phyloP scores from a whole-genome alignment of 768 basidiomycete genomes.

The Mycena epipterygia region DNA sequence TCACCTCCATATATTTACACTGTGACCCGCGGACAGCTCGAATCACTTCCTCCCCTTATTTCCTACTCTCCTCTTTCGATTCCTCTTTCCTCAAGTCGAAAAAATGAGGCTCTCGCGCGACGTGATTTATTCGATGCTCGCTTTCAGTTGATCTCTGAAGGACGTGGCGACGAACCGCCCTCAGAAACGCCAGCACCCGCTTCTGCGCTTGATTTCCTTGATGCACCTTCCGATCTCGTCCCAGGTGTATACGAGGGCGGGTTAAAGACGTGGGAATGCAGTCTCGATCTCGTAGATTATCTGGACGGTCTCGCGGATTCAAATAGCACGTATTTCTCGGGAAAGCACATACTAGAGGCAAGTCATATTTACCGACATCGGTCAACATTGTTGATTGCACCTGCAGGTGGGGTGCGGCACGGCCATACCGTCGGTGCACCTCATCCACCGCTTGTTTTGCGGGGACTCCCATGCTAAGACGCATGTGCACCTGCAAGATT shows the following conservation, averaged over 20 bases:
- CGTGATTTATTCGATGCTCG: conserved; percentile 96
- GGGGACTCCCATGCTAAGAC: conserved; percentile 51
- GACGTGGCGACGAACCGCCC: conserved; percentile 40
- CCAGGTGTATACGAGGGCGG: conserved; percentile 97
- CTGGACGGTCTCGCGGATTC: conserved; percentile 54
- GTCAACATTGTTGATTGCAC: not conserved
- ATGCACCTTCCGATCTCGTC: conserved; percentile 90
- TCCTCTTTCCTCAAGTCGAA: conserved; percentile 53
- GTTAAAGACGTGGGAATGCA: conserved; percentile 98
- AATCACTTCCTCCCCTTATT: conserved; percentile 76
- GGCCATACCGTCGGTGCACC: conserved; percentile 82
- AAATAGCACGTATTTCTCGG: conserved; percentile 44
- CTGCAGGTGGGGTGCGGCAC: conserved; percentile 93
- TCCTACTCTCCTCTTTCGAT: conserved; percentile 83
- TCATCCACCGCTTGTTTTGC: conserved; percentile 74
- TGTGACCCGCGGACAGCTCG: conserved; percentile 63
- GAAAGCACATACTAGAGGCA: conserved; percentile 82
- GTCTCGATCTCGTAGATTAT: conserved; percentile 85
- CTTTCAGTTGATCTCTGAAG: conserved; percentile 89
- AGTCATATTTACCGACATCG: conserved; percentile 26
- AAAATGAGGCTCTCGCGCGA: conserved; percentile 65
- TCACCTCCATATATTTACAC: conserved; percentile 25
- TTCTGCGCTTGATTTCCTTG: conserved; percentile 72
- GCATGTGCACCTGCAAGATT: conserved; percentile 89
- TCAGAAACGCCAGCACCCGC: conserved; percentile 36